Evolutionary conservation across 108 stramenopile genomes (phyloP).

Genomic region (Cyclotella baltica): DNA sequence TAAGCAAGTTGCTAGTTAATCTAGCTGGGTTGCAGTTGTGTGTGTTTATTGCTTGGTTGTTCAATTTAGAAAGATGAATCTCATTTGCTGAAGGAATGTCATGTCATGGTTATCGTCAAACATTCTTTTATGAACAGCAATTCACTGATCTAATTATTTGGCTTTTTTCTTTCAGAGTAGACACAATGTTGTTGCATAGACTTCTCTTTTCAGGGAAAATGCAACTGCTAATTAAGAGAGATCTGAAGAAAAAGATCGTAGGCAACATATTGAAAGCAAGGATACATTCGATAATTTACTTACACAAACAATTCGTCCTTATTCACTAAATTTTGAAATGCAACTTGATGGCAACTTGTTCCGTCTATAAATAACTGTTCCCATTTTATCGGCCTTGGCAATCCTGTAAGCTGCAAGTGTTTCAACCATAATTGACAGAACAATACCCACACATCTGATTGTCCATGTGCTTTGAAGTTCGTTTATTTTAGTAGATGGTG

Average conservation of each 20-base stretch:
- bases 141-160: too few relatives aligned
- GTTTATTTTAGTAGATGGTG: conserved; percentile 4
- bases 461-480: conserved; percentile 23
- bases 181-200: conserved; percentile 4
- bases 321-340: conserved; percentile 17
- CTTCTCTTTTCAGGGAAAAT: conserved; percentile 12
- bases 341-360: conserved; percentile 5
- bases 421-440: too few relatives aligned
- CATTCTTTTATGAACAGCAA: conserved; percentile 8
- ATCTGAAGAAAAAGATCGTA: neutral
- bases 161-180: conserved; percentile 14
- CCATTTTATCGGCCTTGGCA: too few relatives aligned
- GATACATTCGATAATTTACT: neutral
- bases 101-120: neutral
- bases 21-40: conserved; percentile 27
- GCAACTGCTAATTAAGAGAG: conserved; percentile 15
- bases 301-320: conserved; percentile 4
- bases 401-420: too few relatives aligned
- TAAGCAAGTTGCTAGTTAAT: neutral
- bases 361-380: too few relatives aligned
- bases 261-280: too few relatives aligned
- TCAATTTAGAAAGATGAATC: conserved; percentile 10
- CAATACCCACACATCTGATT: neutral
- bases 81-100: neutral
- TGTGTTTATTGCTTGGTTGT: neutral